Conservation (phyloP, 1,139 yeast genomes). For the Arxiozyma bovina region DNA sequence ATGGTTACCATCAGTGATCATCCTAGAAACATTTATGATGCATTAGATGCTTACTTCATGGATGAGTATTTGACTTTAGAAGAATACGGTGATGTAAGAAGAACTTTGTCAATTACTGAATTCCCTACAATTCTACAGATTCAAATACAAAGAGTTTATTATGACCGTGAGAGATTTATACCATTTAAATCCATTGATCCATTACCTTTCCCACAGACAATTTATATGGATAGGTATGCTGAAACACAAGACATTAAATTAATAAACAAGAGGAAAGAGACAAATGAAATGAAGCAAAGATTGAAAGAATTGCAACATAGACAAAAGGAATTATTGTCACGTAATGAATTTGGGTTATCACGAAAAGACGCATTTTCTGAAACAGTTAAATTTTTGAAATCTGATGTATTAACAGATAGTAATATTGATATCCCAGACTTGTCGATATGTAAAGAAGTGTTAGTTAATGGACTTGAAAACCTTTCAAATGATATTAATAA, state of each 20-base stretch:
- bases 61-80: constrained; percentile 58
- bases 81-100: constrained; percentile 60
- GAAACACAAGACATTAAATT: constrained; percentile 58
- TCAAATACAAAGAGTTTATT: constrained; percentile 89
- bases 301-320: constrained; percentile 39
- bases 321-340: constrained; percentile 36
- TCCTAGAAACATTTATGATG: constrained; percentile 82
- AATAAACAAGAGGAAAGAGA: constrained; percentile 45
- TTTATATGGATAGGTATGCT: constrained; percentile 81
- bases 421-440: constrained; percentile 26
- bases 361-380: constrained; percentile 46
- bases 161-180: constrained; percentile 61
- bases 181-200: constrained; percentile 81
- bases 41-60: constrained; percentile 75
- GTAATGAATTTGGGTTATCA: constrained; percentile 40
- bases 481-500: constrained; percentile 30
- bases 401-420: constrained; percentile 32
- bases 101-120: constrained; percentile 60
- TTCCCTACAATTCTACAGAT: constrained; percentile 80
- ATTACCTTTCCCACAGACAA: constrained; percentile 64
- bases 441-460: constrained; percentile 10
- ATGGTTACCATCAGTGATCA: constrained; percentile 81
- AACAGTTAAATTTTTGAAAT: constrained; percentile 48
- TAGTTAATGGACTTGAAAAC: constrained; percentile 31
- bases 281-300: constrained; percentile 55